phyloP scores from a whole-genome alignment of 768 basidiomycete species.

The Lactarius sanguifluus region DNA sequence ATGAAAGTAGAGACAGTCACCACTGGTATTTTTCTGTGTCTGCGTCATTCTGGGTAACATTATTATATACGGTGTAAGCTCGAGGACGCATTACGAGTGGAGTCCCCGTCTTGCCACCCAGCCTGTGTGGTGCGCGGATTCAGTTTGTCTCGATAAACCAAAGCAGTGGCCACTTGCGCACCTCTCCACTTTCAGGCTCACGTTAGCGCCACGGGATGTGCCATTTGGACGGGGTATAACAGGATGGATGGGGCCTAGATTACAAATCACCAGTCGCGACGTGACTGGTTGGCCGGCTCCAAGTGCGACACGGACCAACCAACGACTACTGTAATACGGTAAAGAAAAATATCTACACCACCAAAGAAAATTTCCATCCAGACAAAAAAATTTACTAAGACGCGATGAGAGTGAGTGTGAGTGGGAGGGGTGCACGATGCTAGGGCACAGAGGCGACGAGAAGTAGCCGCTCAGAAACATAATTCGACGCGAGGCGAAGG shows the following conservation, averaged over 20 bases:
- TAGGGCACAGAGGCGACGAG: background rate
- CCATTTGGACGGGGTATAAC: slow-evolving; percentile 1
- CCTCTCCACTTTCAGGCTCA: slow-evolving; percentile 16
- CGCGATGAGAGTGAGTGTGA: background rate
- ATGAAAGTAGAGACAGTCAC: background rate
- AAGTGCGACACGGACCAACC: slow-evolving; percentile 17
- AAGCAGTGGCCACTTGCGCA: slow-evolving; percentile 13
- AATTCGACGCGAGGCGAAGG: too few relatives aligned
- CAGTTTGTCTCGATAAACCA: background rate
- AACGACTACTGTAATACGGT: slow-evolving; percentile 14
- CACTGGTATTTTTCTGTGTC: background rate
- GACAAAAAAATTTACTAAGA: background rate
- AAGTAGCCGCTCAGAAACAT: slow-evolving; percentile 1
- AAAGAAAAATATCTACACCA: slow-evolving; percentile 16
- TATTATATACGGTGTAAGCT: background rate
- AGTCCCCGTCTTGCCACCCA: background rate
- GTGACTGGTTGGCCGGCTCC: slow-evolving; percentile 4
- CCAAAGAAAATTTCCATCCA: background rate
- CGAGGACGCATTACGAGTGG: background rate
- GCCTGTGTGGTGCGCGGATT: background rate
- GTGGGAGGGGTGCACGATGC: background rate
- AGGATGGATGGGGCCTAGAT: slow-evolving; percentile 1
- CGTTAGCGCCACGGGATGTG: background rate
- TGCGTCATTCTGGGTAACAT: too few relatives aligned
- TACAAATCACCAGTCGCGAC: slow-evolving; percentile 10